Evolutionary conservation across 2,329 filamentous ascomycete species (phyloP).

Genomic region (Truncatella angustata): DNA sequence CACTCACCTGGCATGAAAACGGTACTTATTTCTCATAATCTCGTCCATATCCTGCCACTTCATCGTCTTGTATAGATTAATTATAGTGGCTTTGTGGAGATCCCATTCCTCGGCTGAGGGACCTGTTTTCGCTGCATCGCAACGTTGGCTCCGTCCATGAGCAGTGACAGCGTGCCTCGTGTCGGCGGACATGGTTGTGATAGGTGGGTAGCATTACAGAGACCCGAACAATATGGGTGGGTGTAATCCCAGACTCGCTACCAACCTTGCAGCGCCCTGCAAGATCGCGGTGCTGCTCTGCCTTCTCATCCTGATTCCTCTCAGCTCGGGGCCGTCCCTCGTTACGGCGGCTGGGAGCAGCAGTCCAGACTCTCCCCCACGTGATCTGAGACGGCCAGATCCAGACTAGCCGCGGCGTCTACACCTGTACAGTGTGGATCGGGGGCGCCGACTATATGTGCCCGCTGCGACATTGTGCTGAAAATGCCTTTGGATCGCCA

Average conservation of each 20-base stretch:
- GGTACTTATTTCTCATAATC: constrained; percentile 3
- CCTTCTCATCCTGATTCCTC: neutral
- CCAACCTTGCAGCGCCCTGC: neutral
- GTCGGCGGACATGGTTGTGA: neutral
- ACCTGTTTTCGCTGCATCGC: constrained; percentile 5
- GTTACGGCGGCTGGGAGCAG: neutral
- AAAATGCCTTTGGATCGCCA: too few species aligned
- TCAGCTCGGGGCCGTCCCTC: neutral
- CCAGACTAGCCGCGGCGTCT: constrained; percentile 1
- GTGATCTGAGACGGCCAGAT: neutral
- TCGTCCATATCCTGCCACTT: neutral
- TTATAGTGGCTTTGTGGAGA: neutral
- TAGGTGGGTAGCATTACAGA: neutral
- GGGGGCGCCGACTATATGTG: neutral
- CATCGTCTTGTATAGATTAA: constrained; percentile 3
- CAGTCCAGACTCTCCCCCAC: neutral
- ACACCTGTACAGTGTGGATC: neutral
- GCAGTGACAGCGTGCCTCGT: neutral
- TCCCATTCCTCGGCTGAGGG: constrained; percentile 6
- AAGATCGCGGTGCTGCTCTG: neutral
- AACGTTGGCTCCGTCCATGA: neutral
- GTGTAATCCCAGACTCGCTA: neutral
- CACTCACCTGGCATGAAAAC: constrained; percentile 4
- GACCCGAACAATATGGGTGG: neutral
- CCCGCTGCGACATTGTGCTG: too few species aligned